Conservation (phyloP, 768 basidiomycete species). For the Lactifluus pinguis region DNA sequence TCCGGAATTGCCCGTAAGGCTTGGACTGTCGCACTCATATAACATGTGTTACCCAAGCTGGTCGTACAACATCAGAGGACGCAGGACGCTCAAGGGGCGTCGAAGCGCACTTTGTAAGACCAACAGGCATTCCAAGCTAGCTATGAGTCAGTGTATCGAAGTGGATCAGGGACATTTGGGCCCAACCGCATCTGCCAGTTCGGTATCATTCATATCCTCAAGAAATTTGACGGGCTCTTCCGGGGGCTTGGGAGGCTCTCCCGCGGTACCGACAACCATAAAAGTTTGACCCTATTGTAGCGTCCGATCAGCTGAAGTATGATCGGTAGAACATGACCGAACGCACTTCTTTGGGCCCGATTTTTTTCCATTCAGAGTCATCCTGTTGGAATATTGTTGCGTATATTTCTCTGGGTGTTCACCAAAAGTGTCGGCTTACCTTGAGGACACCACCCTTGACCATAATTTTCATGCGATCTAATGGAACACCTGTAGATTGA, state of each 20-base stretch:
- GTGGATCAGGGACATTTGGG: background rate
- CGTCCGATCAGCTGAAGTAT: background rate
- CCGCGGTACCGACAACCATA: constrained; percentile 90
- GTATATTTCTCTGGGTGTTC: background rate
- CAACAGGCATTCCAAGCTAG: constrained; percentile 68
- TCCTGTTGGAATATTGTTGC: constrained; percentile 40
- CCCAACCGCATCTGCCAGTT: constrained; percentile 71
- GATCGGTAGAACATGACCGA: background rate
- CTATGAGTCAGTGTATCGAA: background rate
- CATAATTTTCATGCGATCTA: constrained; percentile 96
- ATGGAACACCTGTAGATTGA: constrained; percentile 74
- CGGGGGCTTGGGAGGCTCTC: constrained; percentile 86
- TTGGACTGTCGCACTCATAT: constrained; percentile 95
- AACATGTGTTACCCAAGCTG: constrained; percentile 85
- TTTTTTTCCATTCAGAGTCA: constrained; percentile 77
- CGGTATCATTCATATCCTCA: constrained; percentile 84
- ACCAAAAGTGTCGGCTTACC: constrained; percentile 34
- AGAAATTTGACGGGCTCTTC: constrained; percentile 70
- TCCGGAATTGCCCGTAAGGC: constrained; percentile 90
- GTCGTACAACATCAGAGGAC: background rate
- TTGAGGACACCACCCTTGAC: constrained; percentile 87
- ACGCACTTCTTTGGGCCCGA: constrained; percentile 71
- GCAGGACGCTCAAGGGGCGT: constrained; percentile 24
- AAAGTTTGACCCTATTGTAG: constrained; percentile 71
- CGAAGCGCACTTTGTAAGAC: constrained; percentile 53